Evolutionary conservation across 148 eudicot genomes (phyloP).

Genomic region (Amaranthus hypochondriacus): DNA sequence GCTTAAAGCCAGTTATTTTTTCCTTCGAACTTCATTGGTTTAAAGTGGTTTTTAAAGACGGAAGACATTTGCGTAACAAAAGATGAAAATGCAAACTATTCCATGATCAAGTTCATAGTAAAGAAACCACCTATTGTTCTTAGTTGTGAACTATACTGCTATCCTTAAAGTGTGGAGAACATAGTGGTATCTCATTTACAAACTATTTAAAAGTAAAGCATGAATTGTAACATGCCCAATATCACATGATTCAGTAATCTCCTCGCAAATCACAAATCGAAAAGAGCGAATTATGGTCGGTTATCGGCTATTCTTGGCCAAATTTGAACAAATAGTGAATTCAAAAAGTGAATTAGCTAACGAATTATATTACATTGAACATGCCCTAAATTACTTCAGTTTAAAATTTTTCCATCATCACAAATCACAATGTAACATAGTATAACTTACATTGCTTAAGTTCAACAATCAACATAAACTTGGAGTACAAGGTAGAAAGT

Average conservation of each 20-base stretch:
- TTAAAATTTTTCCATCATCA: neutral
- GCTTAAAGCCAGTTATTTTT: neutral
- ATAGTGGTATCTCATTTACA: neutral
- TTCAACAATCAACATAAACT: neutral
- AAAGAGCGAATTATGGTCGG: too few relatives aligned
- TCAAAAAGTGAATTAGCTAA: too few relatives aligned
- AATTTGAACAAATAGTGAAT: too few relatives aligned
- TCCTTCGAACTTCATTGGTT: neutral
- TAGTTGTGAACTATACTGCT: neutral
- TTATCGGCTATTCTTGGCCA: too few relatives aligned
- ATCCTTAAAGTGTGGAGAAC: neutral
- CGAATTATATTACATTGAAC: too few relatives aligned
- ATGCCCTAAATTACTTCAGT: neutral
- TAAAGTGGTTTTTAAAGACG: neutral
- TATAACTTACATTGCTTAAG: neutral
- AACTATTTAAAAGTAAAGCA: neutral
- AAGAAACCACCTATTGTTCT: neutral
- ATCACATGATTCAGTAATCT: too few relatives aligned
- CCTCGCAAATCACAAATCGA: too few relatives aligned
- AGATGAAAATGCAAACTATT: neutral
- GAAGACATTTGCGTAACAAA: neutral
- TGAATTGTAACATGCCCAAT: neutral
- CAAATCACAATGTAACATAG: neutral
- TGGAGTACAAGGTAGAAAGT: constrained; percentile 9
- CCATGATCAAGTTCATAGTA: neutral